Evolutionary conservation across 129 eudicot genomes (phyloP), one percentile per base, ranked within the genome.

Genomic region (Solidago caesia): DNA sequence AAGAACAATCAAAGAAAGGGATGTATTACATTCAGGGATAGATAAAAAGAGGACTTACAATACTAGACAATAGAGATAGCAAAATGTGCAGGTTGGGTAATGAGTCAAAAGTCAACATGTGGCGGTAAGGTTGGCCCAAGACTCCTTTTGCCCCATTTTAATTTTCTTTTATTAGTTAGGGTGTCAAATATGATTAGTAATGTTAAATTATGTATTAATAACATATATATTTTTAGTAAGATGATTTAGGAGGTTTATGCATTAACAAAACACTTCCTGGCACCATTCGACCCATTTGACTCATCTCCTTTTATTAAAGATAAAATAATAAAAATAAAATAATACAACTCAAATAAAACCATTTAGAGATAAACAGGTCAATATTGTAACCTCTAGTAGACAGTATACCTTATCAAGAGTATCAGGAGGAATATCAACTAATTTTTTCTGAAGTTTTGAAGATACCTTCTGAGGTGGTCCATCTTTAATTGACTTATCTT

Each of bases 401-500:
- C 44, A 55, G 14, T 58, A 58, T 81, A 92, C 98, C 98, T 79
- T 90, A 44, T 82, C 87, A 79, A 90, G 87, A 87, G 79, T 86
- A 70, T 89, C 96, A 26, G 82, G 79, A 27, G 92, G 90, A 71
- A 86, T 74, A 26, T 83, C 91, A 43, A 68, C 52, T 67, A 77
- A 61, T 25, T 71, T 81, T 71, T 79, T 84, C 75, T 74, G 81
- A 26, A 16, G 61, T 66, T 75, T 83, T 44, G 74, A 47, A 75
- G 76, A 74, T 78, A 43, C 68, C 71, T 71, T 70, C 49, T 74
- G 56, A 52, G 64, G 7, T 67, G 75, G 59, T 62, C 71, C 80
- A 29, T 84, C 81, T 79, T 76, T 64, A 56, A 57, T 78, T 47
- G 71, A 26, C 64, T 75, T 73, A 57, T 67, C 80, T 56, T 39